A percentile compares a stretch with the other conserved stretches of the same genome.
Evolutionary conservation across 2,329 filamentous ascomycete species (phyloP).

Genomic region (Penicillium corylophilum): DNA sequence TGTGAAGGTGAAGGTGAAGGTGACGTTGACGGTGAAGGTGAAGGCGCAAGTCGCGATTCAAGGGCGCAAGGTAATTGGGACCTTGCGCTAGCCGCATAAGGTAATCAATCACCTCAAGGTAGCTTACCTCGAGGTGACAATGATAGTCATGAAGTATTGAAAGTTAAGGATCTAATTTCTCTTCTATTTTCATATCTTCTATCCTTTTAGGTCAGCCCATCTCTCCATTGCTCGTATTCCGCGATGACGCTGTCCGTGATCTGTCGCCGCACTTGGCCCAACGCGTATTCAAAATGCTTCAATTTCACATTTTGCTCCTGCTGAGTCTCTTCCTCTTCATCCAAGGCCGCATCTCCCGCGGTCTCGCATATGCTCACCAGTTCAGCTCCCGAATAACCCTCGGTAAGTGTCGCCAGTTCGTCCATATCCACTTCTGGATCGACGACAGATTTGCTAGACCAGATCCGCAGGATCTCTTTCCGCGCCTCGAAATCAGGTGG

Average conservation of each 20-base stretch:
- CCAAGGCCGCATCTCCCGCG: conserved; percentile 52
- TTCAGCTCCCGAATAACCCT: conserved; percentile 85
- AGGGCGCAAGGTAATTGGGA: conserved; percentile 1
- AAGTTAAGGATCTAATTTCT: not conserved
- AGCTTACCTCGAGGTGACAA: not conserved
- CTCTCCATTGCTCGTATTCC: conserved; percentile 58
- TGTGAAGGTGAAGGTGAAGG: not conserved
- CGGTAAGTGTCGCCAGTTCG: conserved; percentile 62
- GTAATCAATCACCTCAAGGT: conserved; percentile 16
- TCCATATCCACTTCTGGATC: conserved; percentile 64
- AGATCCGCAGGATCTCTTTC: conserved; percentile 71
- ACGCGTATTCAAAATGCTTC: conserved; percentile 47
- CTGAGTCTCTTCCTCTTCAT: conserved; percentile 49
- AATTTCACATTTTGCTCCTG: conserved; percentile 38
- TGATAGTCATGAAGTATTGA: too few relatives aligned
- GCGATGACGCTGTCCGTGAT: conserved; percentile 61
- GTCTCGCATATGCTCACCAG: conserved; percentile 62
- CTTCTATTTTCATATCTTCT: too few relatives aligned
- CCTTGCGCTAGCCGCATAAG: conserved; percentile 13
- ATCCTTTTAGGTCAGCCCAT: conserved; percentile 6
- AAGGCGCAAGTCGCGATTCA: not conserved
- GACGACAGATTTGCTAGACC: conserved; percentile 61
- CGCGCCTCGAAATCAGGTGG: conserved; percentile 73
- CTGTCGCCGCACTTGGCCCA: conserved; percentile 52
- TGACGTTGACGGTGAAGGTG: not conserved